Percentiles rank a stretch among this genome's conserved stretches.
These are phyloP conservation scores for Cryphonectria radicalis DNA, from an alignment of 2,329 filamentous ascomycete species.

Conservation along the genomic window DNA sequence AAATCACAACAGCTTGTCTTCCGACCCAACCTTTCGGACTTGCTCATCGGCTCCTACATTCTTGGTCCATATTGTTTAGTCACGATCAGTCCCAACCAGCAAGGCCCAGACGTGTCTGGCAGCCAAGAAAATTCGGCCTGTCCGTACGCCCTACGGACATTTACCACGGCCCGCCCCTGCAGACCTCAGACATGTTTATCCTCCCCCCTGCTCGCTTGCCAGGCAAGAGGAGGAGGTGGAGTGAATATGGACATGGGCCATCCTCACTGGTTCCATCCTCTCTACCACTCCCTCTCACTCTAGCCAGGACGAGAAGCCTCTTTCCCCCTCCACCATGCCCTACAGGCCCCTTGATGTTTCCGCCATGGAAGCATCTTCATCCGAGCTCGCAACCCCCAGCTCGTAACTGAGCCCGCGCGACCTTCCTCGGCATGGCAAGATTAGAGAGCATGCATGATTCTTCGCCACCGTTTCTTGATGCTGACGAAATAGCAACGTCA, in stretches of 20 bases:
- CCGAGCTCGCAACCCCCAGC: not conserved
- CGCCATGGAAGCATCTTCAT: not conserved
- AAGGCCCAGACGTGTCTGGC: not conserved
- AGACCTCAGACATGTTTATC: not conserved
- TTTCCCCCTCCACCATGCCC: not conserved
- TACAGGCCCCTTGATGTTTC: not conserved
- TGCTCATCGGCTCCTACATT: not conserved
- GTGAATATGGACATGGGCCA: not conserved
- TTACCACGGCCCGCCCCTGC: constrained; percentile 4
- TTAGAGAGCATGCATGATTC: not conserved
- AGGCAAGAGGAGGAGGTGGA: not conserved
- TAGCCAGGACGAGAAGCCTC: not conserved
- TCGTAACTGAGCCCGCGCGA: not conserved
- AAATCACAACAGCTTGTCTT: not conserved
- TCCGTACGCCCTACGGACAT: not conserved
- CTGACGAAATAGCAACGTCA: not conserved
- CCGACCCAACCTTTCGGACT: not conserved
- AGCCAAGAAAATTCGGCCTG: not conserved
- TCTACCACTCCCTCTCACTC: not conserved
- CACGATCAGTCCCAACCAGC: not conserved
- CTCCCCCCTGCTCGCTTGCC: not conserved
- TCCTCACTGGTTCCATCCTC: not conserved
- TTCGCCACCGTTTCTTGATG: not conserved
- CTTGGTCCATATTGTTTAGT: not conserved
- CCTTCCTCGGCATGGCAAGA: not conserved